A percentile compares a stretch with the other conserved stretches of the same genome.
Evolutionary conservation across 192 early-diverging fungal species (phyloP).

Genomic region (Podila epicladia): DNA sequence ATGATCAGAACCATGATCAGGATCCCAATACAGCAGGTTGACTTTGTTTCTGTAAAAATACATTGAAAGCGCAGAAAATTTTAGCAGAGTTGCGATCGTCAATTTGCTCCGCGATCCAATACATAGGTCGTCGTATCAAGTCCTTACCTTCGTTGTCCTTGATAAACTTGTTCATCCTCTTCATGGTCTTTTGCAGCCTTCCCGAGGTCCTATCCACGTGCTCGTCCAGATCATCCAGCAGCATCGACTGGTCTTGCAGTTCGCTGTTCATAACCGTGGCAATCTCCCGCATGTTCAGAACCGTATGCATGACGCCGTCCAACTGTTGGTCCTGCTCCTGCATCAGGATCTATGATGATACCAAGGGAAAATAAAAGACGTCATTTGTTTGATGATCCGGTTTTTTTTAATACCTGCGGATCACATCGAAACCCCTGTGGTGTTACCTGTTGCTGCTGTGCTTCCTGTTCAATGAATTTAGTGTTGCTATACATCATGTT

Average conservation of each 20-base stretch:
- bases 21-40: slow-evolving; percentile 61
- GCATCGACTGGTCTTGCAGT: slow-evolving; percentile 64
- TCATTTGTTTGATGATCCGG: not conserved
- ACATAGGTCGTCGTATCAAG: too few species aligned
- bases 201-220: slow-evolving; percentile 59
- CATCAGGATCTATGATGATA: slow-evolving; percentile 55
- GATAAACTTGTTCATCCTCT: slow-evolving; percentile 60
- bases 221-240: slow-evolving; percentile 65
- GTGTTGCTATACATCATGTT: slow-evolving; percentile 52
- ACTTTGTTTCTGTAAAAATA: slow-evolving; percentile 56
- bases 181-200: slow-evolving; percentile 59
- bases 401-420: not conserved
- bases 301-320: slow-evolving; percentile 63
- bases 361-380: not conserved
- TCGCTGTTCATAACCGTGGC: slow-evolving; percentile 65
- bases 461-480: slow-evolving; percentile 50
- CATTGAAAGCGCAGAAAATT: not conserved
- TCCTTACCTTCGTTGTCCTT: slow-evolving; percentile 65
- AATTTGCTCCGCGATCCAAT: not conserved
- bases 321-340: slow-evolving; percentile 68
- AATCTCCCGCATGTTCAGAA: slow-evolving; percentile 67
- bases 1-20: slow-evolving; percentile 65
- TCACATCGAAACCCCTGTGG: too few species aligned
- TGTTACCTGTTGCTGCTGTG: slow-evolving; percentile 37
- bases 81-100: not conserved